Evolutionary conservation across 306 rosid genomes (phyloP).

Genomic region (Canavalia gladiata): DNA sequence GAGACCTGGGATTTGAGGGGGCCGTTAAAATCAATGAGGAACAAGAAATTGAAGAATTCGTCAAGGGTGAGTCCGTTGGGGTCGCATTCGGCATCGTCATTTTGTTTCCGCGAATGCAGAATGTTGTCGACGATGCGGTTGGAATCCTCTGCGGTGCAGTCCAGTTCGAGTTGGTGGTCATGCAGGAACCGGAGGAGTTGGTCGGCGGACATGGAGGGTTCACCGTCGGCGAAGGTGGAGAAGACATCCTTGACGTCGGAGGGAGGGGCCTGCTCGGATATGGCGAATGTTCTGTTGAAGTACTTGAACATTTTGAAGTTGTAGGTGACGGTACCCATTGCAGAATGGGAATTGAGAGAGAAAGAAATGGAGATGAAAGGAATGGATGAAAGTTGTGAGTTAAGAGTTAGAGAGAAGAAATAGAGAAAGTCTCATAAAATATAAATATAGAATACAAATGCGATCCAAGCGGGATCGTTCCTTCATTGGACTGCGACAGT

Average conservation of each 20-base stretch:
- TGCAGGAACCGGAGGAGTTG: conserved; percentile 65
- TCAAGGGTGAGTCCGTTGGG: conserved; percentile 54
- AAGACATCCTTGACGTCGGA: conserved; percentile 67
- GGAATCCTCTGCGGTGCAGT: conserved; percentile 52
- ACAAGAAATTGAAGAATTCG: conserved; percentile 70
- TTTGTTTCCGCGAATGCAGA: conserved; percentile 44
- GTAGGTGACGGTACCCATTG: conserved; percentile 49
- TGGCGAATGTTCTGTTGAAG: conserved; percentile 67
- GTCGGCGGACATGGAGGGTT: conserved; percentile 54
- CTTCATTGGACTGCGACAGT: no score
- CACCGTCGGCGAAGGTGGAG: conserved; percentile 55
- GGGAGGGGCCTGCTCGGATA: conserved; percentile 63
- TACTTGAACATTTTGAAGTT: conserved; percentile 70
- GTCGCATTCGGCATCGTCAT: not conserved
- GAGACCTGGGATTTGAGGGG: conserved; percentile 68
- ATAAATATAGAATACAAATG: no score
- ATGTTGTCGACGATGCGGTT: conserved; percentile 50
- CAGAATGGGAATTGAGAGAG: not conserved
- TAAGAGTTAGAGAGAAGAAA: no score
- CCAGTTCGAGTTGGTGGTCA: conserved; percentile 65
- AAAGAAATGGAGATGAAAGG: not conserved
- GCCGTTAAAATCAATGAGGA: conserved; percentile 64
- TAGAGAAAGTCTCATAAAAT: no score
- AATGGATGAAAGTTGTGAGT: not conserved
- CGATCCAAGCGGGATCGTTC: no score